These are phyloP conservation scores for Phytophthora fragariae DNA, from an alignment of 352 stramenopile genomes.

Conservation along the genomic window DNA sequence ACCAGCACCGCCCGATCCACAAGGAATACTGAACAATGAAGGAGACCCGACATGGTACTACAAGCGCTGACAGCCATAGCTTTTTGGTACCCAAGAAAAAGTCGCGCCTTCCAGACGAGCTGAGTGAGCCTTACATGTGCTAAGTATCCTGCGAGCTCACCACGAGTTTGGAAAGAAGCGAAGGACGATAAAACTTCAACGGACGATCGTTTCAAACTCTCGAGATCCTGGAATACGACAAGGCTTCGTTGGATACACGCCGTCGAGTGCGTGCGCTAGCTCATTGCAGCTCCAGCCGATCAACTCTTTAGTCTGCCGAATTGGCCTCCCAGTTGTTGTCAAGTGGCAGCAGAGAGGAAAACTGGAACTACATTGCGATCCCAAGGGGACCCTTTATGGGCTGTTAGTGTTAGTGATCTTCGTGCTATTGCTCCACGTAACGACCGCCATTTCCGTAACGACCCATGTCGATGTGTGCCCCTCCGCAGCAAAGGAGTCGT, in stretches of 20 bases:
- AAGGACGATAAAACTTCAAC: not conserved
- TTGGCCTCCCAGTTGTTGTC: not conserved
- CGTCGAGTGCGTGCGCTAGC: not conserved
- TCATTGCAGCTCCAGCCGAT: not conserved
- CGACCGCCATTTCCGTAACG: slow-evolving; percentile 15
- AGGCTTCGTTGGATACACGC: not conserved
- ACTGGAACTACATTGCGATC: too few species aligned
- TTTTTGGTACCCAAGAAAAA: not conserved
- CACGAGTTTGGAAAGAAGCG: not conserved
- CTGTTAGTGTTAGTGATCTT: not conserved
- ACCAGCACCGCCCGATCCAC: not conserved
- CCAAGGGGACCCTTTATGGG: not conserved
- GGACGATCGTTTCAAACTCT: not conserved
- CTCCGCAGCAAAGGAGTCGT: slow-evolving; percentile 6
- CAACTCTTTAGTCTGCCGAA: not conserved
- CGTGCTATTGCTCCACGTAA: not conserved
- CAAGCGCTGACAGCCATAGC: not conserved
- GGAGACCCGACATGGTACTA: not conserved
- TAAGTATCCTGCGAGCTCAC: not conserved
- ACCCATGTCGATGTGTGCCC: slow-evolving; percentile 4
- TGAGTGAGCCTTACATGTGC: not conserved
- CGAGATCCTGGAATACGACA: not conserved
- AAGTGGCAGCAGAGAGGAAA: not conserved
- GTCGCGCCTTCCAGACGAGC: not conserved
- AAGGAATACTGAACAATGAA: not conserved